Evolutionary conservation across 768 basidiomycete genomes (phyloP), one percentile per base, ranked within the genome.

Genomic region (Pleurotus platypus): DNA sequence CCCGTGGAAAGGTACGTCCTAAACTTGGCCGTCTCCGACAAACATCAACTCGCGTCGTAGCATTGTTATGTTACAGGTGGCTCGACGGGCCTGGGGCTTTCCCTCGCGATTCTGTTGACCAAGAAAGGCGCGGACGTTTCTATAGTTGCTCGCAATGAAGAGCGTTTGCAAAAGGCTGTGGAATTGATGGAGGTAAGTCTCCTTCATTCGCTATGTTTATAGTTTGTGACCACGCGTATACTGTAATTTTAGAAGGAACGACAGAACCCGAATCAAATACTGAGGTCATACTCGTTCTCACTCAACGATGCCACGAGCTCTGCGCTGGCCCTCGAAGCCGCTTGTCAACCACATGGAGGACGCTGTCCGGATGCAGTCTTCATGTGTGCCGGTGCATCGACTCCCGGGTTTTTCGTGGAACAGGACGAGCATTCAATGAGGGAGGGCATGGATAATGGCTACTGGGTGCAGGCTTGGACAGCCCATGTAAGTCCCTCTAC

Each of bases 11-110:
- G 70, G 81, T 69, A 38, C 18, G 60, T 60, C 15, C 40, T 2
- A 12, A 24, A 37, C 53, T 42, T 50, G 38, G 39, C 43, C 49
- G 40, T 46, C 9, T 26, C 7, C 27, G 35, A 26, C 13, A 48
- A 12, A 30, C 12, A 42, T 13, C 18, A 15, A 20, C 7, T 35
- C 22, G 8, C 56, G 47, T 15, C 49, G 5, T 58, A 90, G 89
- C 86, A 88, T 61, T 84, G 84, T 72, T 86, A 87, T 65, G 72
- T 91, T n/a, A 89, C 89, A 0, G 89, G 89, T 3, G 89, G 85
- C 1, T 83, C 81, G 4, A 74, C 81, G 11, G 89, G 89, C 0
- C 78, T 90, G 0, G 89, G 89, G 2, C 76, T 87, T 2, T 76
- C 81, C 0, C 73, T 91, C 12, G 86, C 89, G 0, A 71, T 78